Evolutionary conservation across 768 basidiomycete genomes (phyloP).

Genomic region (Lepiota subincarnata): DNA sequence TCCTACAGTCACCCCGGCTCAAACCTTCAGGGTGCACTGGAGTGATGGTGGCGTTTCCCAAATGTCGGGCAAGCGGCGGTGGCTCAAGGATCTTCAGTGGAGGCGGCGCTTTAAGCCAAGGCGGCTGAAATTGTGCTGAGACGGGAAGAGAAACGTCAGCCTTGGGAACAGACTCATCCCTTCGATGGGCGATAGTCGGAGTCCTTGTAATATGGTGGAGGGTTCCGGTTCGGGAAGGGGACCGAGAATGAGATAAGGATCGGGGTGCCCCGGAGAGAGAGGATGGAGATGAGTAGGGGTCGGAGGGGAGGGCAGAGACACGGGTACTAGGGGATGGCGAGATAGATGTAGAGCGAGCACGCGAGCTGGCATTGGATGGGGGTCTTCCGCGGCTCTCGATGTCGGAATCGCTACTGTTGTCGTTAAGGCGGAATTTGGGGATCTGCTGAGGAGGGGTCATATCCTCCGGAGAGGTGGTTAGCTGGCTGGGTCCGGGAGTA

Average conservation of each 20-base stretch:
- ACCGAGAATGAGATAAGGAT: neutral
- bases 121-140: too few relatives aligned
- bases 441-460: neutral
- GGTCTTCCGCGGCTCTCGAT: constrained; percentile 1
- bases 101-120: neutral
- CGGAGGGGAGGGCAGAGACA: neutral
- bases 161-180: neutral
- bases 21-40: neutral
- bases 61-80: too few relatives aligned
- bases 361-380: neutral
- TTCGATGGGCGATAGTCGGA: neutral
- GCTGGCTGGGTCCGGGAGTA: neutral
- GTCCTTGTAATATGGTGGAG: neutral
- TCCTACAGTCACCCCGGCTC: neutral
- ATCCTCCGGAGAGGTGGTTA: neutral
- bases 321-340: neutral
- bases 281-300: neutral
- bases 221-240: neutral
- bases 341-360: neutral
- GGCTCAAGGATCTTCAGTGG: neutral
- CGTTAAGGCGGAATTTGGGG: neutral
- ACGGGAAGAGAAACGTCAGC: neutral
- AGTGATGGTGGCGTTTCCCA: neutral
- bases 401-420: neutral
- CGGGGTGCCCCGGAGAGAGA: neutral